Evolutionary conservation across 176 grass and related monocot genomes (phyloP).

Genomic region (Musa acuminata): DNA sequence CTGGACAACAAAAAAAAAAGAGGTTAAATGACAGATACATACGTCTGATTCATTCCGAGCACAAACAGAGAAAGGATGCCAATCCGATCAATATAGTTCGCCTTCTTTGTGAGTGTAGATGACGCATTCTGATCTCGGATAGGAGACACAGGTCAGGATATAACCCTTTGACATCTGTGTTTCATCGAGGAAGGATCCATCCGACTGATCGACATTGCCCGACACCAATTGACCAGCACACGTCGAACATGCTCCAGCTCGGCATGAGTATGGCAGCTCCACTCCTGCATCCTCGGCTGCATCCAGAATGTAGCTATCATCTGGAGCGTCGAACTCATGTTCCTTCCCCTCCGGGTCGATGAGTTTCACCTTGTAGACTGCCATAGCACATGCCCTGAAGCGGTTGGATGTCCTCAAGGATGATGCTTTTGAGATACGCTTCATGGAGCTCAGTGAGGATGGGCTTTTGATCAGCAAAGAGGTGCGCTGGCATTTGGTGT

Average conservation of each 20-base stretch:
- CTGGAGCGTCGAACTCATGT: neutral
- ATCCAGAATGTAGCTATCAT: conserved; percentile 6
- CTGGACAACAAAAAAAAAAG: neutral
- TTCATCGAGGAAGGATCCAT: conserved; percentile 7
- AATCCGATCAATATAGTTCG: neutral
- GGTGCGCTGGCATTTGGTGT: neutral
- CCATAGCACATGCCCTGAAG: conserved; percentile 1
- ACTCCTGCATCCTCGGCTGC: neutral
- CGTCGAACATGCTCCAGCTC: neutral
- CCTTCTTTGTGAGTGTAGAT: conserved; percentile 5
- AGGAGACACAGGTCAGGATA: neutral
- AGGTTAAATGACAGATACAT: neutral
- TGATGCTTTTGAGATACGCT: conserved; percentile 10
- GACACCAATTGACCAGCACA: conserved; percentile 3
- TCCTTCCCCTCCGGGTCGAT: neutral
- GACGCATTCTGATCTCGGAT: neutral
- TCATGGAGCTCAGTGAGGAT: neutral
- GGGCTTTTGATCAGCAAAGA: neutral
- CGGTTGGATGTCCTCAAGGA: neutral
- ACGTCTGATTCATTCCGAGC: neutral
- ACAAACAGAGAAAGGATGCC: neutral
- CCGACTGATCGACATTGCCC: neutral
- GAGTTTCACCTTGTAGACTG: conserved; percentile 6
- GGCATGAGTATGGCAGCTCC: conserved; percentile 6
- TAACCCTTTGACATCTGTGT: conserved; percentile 1